Evolutionary conservation across 306 rosid genomes (phyloP).

Genomic region (Vigna hirtella): DNA sequence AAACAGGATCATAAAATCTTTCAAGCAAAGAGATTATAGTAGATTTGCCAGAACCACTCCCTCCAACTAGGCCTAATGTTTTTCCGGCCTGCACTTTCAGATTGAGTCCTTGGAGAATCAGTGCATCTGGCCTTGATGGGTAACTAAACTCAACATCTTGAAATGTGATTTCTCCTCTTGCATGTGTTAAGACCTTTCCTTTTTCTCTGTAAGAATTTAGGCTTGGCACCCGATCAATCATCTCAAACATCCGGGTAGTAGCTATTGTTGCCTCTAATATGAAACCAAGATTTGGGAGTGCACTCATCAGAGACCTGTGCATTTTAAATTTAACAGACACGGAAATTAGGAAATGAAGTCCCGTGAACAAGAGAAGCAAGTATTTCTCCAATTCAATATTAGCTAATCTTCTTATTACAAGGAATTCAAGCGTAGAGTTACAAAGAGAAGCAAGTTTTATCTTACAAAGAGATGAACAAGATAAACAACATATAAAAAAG

Average conservation of each 20-base stretch:
- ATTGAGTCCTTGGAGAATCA: conserved; percentile 71
- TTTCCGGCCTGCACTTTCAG: conserved; percentile 69
- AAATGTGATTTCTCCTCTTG: conserved; percentile 69
- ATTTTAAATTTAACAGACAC: not conserved
- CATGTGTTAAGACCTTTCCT: conserved; percentile 52
- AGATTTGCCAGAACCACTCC: conserved; percentile 92
- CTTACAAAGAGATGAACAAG: too few species aligned
- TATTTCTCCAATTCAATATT: not conserved
- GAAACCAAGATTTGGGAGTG: conserved; percentile 72
- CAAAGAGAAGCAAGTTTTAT: too few species aligned
- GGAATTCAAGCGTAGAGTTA: too few species aligned
- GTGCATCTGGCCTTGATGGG: conserved; percentile 76
- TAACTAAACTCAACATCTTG: conserved; percentile 67
- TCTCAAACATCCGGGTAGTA: conserved; percentile 57
- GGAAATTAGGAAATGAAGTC: not conserved
- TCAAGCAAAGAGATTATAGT: conserved; percentile 76
- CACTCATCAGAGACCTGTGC: conserved; percentile 72
- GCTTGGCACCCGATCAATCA: conserved; percentile 56
- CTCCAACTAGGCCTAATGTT: conserved; percentile 79
- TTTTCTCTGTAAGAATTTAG: conserved; percentile 47
- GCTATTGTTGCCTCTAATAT: conserved; percentile 64
- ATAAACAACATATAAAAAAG: too few species aligned
- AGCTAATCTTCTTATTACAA: too few species aligned
- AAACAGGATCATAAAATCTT: conserved; percentile 81
- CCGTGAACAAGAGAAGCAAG: not conserved